phyloP scores from a whole-genome alignment of 2,329 filamentous ascomycete genomes.

The Phyllosticta citriasiana region DNA sequence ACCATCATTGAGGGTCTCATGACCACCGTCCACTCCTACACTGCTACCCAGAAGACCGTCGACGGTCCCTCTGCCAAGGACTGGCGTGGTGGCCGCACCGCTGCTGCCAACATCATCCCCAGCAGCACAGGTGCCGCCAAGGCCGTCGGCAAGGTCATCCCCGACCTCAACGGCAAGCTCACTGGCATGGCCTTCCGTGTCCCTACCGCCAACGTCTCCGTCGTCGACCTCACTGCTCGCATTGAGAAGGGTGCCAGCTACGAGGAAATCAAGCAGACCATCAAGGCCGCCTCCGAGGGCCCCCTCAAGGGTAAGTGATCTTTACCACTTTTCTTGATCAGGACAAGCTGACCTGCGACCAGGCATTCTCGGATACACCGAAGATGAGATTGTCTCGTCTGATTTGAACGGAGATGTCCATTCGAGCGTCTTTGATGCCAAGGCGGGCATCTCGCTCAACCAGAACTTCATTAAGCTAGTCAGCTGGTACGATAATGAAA shows the following conservation, averaged over 20 bases:
- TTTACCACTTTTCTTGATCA: no score
- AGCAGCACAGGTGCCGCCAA: conserved; percentile 98
- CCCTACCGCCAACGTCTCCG: conserved; percentile 95
- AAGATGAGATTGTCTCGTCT: conserved; percentile 91
- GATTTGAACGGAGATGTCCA: conserved; percentile 86
- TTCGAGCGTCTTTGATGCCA: conserved; percentile 98
- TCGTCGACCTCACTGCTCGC: conserved; percentile 92
- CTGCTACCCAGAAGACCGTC: conserved; percentile 98
- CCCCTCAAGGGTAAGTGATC: conserved; percentile 63
- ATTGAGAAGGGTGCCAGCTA: conserved; percentile 82
- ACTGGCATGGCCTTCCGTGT: conserved; percentile 99
- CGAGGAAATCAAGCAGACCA: conserved; percentile 83
- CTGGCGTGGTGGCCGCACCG: conserved; percentile 97
- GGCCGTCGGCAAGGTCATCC: conserved; percentile 99
- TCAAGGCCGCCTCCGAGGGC: conserved; percentile 77
- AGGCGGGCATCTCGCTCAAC: conserved; percentile 98
- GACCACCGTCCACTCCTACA: conserved; percentile 99
- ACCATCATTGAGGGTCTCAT: conserved; percentile 97
- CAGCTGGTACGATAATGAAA: conserved; percentile 99
- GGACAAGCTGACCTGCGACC: conserved; percentile 23
- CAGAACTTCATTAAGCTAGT: conserved; percentile 98
- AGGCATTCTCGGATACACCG: conserved; percentile 81
- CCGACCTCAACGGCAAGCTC: conserved; percentile 95
- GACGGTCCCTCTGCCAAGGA: conserved; percentile 97
- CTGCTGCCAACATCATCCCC: conserved; percentile 99